Base-by-base conservation (phyloP, 1,284 basidiomycete genomes). In the Entoloma clypeatum region DNA sequence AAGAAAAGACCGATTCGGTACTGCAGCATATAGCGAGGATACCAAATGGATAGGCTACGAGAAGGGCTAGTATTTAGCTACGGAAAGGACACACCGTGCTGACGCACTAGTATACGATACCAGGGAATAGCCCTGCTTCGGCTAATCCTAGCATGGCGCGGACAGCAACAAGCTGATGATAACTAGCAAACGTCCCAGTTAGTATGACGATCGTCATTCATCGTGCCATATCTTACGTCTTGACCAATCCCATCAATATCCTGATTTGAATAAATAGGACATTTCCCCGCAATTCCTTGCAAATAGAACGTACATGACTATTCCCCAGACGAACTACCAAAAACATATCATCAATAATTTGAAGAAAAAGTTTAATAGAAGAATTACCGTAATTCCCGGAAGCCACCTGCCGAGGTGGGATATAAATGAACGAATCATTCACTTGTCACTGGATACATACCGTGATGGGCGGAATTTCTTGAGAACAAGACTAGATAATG, bases 121-220 rank as follows among this genome's bases (percentile, higher is more conserved):
- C 80, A 5, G 81, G 81, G 53, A 84, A 81, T 16, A 86, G 58
- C 0, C 84, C 84, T 5, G 81, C 77, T 57, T 87, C 84, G 0
- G 81, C 72, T 0, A 85, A 55, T 2, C 85, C 84, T 2, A 86
- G 71, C 43, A 67, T 76, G 5, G 79, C 66, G 19, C 77, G 76
- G 7, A 67, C 68, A 13, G 73, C 81, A 9, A 82, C 71, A 4
- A 84, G 69, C 53, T 83, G 72, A 16, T 70, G 71, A 52, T 79
- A 84, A 36, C 77, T 81, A n/a, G n/a, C n/a, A n/a, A n/a, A n/a
- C n/a, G n/a, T n/a, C n/a, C n/a, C n/a, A 11, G 38, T 24, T 9
- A 39, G 11, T 18, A 21, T 39, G 31, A 29, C n/a, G n/a, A n/a
- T n/a, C n/a, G n/a, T n/a, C n/a, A n/a, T n/a, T n/a, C n/a, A n/a